phyloP scores from a whole-genome alignment of 2,329 filamentous ascomycete species.

The Diaporthe caulivora region DNA sequence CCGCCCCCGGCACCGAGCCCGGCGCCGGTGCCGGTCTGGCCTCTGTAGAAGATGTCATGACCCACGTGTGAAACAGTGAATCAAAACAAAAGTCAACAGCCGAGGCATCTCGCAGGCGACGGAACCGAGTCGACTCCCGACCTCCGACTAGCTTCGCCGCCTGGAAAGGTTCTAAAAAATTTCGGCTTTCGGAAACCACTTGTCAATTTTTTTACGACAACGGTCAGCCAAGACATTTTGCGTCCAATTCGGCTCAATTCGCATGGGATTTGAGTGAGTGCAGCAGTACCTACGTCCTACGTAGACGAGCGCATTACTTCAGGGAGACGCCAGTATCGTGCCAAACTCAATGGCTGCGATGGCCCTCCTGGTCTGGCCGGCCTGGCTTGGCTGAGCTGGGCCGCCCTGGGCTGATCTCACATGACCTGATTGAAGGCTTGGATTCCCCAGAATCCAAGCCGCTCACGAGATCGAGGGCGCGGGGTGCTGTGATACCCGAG shows the following conservation, averaged over 20 bases:
- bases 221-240: no score
- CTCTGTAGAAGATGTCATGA: background rate
- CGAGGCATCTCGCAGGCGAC: background rate
- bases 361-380: background rate
- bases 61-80: background rate
- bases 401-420: background rate
- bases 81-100: background rate
- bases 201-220: no score
- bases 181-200: background rate
- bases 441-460: background rate
- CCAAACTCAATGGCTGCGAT: background rate
- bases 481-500: conserved; percentile 19
- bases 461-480: conserved; percentile 9
- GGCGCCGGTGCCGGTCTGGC: conserved; percentile 9
- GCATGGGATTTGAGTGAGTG: no score
- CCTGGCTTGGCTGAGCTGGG: background rate
- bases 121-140: conserved; percentile 4
- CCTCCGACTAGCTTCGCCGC: background rate
- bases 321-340: background rate
- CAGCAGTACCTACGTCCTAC: no score
- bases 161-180: conserved; percentile 21
- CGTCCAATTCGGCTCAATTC: no score
- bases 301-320: no score
- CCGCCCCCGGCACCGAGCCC: conserved; percentile 5
- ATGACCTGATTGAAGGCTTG: conserved; percentile 6